These are phyloP conservation scores for Lasiodiplodia citricola DNA, from an alignment of 2,329 filamentous ascomycete species.

Conservation along the genomic window DNA sequence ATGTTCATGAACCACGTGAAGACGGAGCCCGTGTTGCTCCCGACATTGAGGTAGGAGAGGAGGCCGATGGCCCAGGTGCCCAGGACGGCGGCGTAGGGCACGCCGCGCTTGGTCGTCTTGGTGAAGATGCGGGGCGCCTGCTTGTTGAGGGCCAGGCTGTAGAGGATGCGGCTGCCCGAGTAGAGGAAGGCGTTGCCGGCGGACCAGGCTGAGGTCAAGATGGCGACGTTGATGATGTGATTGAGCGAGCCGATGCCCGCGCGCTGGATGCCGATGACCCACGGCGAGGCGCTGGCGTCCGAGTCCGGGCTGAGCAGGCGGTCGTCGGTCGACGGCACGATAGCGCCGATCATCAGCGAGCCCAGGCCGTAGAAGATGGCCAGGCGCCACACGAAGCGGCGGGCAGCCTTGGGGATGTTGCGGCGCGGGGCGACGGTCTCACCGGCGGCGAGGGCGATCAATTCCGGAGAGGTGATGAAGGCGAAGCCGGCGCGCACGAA, in stretches of 20 bases:
- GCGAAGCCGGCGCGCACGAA: conserved; percentile 59
- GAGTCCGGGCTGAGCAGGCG: conserved; percentile 49
- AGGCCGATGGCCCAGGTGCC: conserved; percentile 41
- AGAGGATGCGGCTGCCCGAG: conserved; percentile 34
- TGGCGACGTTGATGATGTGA: conserved; percentile 36
- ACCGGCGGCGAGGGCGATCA: conserved; percentile 66
- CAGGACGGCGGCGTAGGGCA: conserved; percentile 75
- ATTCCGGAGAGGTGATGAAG: conserved; percentile 60
- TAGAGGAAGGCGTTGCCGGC: conserved; percentile 37
- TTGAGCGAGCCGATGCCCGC: conserved; percentile 49
- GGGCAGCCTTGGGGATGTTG: conserved; percentile 72
- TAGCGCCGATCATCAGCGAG: conserved; percentile 61
- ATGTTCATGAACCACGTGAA: conserved; percentile 76
- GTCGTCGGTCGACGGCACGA: conserved; percentile 58
- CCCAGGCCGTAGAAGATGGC: conserved; percentile 56
- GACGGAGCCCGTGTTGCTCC: conserved; percentile 50
- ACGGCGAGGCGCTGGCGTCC: conserved; percentile 62
- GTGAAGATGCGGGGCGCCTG: conserved; percentile 35
- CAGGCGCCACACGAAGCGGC: conserved; percentile 79
- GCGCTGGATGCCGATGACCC: conserved; percentile 57
- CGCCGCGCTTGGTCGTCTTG: conserved; percentile 61
- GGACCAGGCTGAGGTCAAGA: conserved; percentile 36
- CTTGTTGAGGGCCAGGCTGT: conserved; percentile 34
- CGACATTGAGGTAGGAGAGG: conserved; percentile 57
- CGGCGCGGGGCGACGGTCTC: conserved; percentile 66